These are phyloP conservation scores for Trametes maxima DNA, from an alignment of 768 basidiomycete genomes.

Conservation along the genomic window DNA sequence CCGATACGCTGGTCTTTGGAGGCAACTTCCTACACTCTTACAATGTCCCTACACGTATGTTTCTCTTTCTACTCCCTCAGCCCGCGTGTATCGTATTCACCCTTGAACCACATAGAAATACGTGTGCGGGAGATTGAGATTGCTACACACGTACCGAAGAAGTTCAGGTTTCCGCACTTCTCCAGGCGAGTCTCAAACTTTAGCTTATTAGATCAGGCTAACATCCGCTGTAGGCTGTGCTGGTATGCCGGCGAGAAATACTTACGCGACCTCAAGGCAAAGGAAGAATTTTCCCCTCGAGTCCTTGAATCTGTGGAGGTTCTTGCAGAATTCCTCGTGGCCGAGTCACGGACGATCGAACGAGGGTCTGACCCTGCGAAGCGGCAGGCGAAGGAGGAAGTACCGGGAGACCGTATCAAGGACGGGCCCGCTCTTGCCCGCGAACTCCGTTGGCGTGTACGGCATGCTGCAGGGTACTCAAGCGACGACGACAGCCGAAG, in stretches of 20 bases:
- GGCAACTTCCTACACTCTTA: constrained; percentile 98
- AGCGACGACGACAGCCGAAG: constrained; percentile 68
- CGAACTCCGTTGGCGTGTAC: constrained; percentile 84
- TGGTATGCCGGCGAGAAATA: constrained; percentile 91
- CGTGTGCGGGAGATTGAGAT: constrained; percentile 91
- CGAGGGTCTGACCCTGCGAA: constrained; percentile 68
- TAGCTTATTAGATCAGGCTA: neutral
- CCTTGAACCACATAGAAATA: constrained; percentile 57
- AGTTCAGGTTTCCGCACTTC: constrained; percentile 35
- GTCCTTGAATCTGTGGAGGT: constrained; percentile 71
- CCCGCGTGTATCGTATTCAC: constrained; percentile 1
- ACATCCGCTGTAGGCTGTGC: constrained; percentile 57
- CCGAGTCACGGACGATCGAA: constrained; percentile 74
- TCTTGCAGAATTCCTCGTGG: constrained; percentile 78
- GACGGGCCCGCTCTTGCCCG: constrained; percentile 80
- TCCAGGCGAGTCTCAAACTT: constrained; percentile 22
- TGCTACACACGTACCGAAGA: constrained; percentile 86
- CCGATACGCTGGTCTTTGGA: constrained; percentile 93
- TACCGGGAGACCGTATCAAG: constrained; percentile 79
- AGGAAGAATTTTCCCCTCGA: constrained; percentile 54
- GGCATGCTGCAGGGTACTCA: constrained; percentile 56
- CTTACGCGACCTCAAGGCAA: constrained; percentile 66
- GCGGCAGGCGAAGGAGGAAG: constrained; percentile 78
- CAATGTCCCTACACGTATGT: constrained; percentile 81
- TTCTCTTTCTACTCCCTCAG: neutral